These are phyloP conservation scores for Pyrenophora graminea DNA, from an alignment of 2,329 filamentous ascomycete species.

Conservation along the genomic window DNA sequence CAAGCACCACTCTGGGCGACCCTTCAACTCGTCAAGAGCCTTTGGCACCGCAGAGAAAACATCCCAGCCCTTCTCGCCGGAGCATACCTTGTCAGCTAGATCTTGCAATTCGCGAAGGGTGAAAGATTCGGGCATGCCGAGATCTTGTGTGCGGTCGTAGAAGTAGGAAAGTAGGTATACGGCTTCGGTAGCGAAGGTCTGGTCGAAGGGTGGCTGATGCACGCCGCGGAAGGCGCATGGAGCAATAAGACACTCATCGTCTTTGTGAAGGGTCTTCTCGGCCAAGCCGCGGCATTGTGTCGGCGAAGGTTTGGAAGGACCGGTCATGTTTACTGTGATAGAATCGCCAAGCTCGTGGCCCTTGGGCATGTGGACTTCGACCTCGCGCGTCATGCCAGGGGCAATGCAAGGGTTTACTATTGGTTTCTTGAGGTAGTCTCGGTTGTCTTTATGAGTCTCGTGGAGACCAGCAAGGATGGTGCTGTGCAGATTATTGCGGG, in stretches of 20 bases:
- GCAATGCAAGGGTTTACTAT: conserved; percentile 85
- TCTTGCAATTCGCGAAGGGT: conserved; percentile 88
- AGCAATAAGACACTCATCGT: conserved; percentile 75
- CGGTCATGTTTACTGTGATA: conserved; percentile 82
- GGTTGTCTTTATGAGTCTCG: conserved; percentile 60
- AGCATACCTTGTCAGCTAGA: conserved; percentile 81
- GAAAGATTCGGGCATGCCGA: conserved; percentile 98
- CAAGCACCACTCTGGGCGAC: conserved; percentile 86
- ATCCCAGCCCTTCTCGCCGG: conserved; percentile 76
- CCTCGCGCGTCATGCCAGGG: conserved; percentile 73
- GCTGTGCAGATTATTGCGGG: conserved; percentile 82
- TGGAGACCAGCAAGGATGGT: conserved; percentile 73
- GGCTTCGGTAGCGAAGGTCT: conserved; percentile 90
- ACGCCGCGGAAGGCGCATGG: conserved; percentile 99
- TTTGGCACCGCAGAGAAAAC: conserved; percentile 76
- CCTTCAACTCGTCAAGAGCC: conserved; percentile 78
- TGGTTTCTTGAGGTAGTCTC: conserved; percentile 69
- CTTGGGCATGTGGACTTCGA: conserved; percentile 72
- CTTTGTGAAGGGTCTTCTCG: conserved; percentile 89
- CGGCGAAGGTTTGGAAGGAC: conserved; percentile 73
- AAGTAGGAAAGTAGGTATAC: conserved; percentile 98
- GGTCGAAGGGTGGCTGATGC: conserved; percentile 87
- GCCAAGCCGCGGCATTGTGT: conserved; percentile 88
- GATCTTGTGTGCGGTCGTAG: conserved; percentile 88
- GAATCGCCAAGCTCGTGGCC: conserved; percentile 67